Conservation (phyloP, 345 rosid genomes). For the Syzygium aromaticum region DNA sequence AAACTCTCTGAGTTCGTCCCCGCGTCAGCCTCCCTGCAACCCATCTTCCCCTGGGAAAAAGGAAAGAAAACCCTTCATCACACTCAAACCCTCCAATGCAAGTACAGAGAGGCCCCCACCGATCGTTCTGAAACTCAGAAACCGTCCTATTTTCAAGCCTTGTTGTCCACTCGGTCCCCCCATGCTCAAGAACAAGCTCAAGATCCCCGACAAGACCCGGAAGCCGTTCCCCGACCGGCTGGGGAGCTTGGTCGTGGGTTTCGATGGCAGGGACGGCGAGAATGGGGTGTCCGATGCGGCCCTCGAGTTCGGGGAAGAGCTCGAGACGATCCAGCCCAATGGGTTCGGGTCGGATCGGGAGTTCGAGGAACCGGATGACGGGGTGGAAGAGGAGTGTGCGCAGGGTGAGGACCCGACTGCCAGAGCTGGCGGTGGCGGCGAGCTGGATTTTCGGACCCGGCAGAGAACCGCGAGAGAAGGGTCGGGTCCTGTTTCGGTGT, state of each 20-base stretch:
- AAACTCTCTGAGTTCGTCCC: background rate
- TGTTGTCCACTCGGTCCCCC: background rate
- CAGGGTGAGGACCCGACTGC: constrained; percentile 3
- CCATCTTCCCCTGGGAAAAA: background rate
- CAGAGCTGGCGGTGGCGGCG: background rate
- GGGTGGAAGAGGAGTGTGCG: constrained; percentile 2
- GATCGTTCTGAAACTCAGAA: background rate
- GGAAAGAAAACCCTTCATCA: background rate
- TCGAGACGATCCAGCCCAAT: constrained; percentile 39
- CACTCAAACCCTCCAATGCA: background rate
- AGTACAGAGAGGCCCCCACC: background rate
- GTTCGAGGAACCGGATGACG: constrained; percentile 10
- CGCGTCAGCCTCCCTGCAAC: background rate
- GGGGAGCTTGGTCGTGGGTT: constrained; percentile 43
- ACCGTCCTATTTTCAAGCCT: background rate
- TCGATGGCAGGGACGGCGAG: constrained; percentile 20
- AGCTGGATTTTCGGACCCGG: background rate
- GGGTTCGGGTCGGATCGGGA: constrained; percentile 16
- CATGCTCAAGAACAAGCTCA: constrained; percentile 50
- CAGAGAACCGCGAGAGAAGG: constrained; percentile 19
- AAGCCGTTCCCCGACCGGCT: constrained; percentile 38
- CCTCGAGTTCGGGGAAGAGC: constrained; percentile 49
- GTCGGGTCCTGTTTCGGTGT: constrained; percentile 14
- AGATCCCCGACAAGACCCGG: constrained; percentile 31
- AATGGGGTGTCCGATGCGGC: constrained; percentile 12